Conservation (phyloP, 306 rosid genomes). For the Begonia fuchsioides region DNA sequence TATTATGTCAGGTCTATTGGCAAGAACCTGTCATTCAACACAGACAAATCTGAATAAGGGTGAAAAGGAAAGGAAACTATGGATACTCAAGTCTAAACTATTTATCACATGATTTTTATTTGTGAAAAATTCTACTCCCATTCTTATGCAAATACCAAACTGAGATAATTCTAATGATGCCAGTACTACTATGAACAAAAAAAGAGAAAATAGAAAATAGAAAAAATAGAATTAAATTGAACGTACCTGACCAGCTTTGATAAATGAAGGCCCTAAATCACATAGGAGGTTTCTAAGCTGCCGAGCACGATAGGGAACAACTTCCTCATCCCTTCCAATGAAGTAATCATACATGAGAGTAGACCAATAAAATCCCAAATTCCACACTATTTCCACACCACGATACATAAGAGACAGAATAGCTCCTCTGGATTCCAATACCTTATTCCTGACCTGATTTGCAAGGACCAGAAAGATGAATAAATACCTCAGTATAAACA, state of each 20-base stretch:
- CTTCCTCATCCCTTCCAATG: conserved; percentile 97
- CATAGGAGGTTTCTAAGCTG: conserved; percentile 94
- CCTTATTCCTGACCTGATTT: conserved; percentile 67
- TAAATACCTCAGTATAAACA: conserved; percentile 1
- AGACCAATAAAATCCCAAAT: conserved; percentile 83
- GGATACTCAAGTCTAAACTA: background rate
- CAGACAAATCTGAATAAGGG: conserved; percentile 14
- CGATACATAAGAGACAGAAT: conserved; percentile 52
- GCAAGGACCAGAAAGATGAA: conserved; percentile 3
- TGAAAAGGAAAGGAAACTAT: background rate
- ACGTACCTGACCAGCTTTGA: conserved; percentile 94
- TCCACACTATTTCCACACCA: conserved; percentile 94
- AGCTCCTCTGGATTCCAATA: conserved; percentile 82
- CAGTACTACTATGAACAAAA: background rate
- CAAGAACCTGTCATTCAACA: conserved; percentile 65
- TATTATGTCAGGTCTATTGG: conserved; percentile 92
- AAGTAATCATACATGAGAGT: conserved; percentile 64
- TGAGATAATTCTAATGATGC: background rate
- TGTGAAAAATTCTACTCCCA: no score
- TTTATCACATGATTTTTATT: no score
- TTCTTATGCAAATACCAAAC: background rate
- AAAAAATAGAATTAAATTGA: background rate
- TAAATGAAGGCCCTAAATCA: conserved; percentile 86
- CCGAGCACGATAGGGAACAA: conserved; percentile 89
- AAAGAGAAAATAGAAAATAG: background rate